A percentile compares a stretch with the other conserved stretches of the same genome.
Evolutionary conservation across 306 rosid genomes (phyloP).

Genomic region (Lablab purpureus): DNA sequence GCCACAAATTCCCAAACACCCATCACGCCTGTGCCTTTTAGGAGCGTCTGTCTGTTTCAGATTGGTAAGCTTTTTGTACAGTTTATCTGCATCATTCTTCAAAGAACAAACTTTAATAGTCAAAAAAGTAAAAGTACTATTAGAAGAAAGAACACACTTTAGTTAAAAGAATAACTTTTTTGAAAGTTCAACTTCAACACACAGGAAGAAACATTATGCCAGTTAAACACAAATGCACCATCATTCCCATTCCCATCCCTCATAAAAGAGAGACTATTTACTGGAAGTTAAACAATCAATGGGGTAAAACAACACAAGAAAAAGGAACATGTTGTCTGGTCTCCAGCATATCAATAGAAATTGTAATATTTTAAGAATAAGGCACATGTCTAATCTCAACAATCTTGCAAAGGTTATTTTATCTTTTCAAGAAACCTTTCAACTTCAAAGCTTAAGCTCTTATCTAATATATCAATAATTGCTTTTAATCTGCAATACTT

Average conservation of each 20-base stretch:
- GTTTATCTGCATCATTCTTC: slow-evolving; percentile 74
- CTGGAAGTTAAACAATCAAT: too few species aligned
- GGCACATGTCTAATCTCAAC: slow-evolving; percentile 1
- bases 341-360: not conserved
- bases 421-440: slow-evolving; percentile 9
- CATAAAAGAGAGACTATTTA: slow-evolving; percentile 10
- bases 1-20: slow-evolving; percentile 73
- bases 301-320: not conserved
- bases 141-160: slow-evolving; percentile 24
- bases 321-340: not conserved
- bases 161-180: slow-evolving; percentile 6
- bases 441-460: not conserved
- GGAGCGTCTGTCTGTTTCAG: slow-evolving; percentile 51
- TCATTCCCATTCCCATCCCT: not conserved
- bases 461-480: not conserved
- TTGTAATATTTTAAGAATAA: not conserved
- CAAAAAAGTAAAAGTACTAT: not conserved
- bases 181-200: slow-evolving; percentile 15
- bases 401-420: not conserved
- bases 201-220: not conserved
- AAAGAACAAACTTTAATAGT: slow-evolving; percentile 34
- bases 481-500: slow-evolving; percentile 14
- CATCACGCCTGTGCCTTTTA: slow-evolving; percentile 60
- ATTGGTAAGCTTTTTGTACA: slow-evolving; percentile 62
- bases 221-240: not conserved